These are phyloP conservation scores for Trichophyton verrucosum DNA, from an alignment of 2,329 filamentous ascomycete genomes.

Conservation along the genomic window DNA sequence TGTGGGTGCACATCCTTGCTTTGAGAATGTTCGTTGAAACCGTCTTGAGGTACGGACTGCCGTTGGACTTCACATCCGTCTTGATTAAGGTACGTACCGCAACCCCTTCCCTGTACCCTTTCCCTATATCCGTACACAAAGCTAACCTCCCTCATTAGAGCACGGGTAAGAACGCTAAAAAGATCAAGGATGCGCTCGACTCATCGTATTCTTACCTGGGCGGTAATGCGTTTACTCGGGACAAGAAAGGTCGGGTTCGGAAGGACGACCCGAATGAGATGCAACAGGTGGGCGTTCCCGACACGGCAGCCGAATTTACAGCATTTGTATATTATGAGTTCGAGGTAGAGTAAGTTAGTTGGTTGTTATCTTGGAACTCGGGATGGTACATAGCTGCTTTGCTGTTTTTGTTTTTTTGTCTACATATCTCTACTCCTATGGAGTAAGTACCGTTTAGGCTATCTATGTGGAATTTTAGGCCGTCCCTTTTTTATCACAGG, in stretches of 20 bases:
- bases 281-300: constrained; percentile 45
- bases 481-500: neutral
- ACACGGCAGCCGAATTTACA: constrained; percentile 70
- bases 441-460: neutral
- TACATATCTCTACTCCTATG: neutral
- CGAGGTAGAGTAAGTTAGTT: constrained; percentile 46
- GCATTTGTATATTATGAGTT: constrained; percentile 97
- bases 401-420: neutral
- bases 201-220: constrained; percentile 79
- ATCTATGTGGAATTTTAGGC: neutral
- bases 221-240: constrained; percentile 82
- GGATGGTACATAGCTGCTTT: neutral
- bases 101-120: neutral
- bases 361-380: neutral
- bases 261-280: constrained; percentile 89
- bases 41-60: constrained; percentile 88
- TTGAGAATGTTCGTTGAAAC: constrained; percentile 94
- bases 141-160: constrained; percentile 43
- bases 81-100: constrained; percentile 59
- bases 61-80: constrained; percentile 75
- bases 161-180: constrained; percentile 66
- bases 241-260: constrained; percentile 83
- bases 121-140: constrained; percentile 7
- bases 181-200: constrained; percentile 68
- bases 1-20: constrained; percentile 85